phyloP scores from a whole-genome alignment of 495 filamentous ascomycete genomes.

The Penicillium dipodomyicola region DNA sequence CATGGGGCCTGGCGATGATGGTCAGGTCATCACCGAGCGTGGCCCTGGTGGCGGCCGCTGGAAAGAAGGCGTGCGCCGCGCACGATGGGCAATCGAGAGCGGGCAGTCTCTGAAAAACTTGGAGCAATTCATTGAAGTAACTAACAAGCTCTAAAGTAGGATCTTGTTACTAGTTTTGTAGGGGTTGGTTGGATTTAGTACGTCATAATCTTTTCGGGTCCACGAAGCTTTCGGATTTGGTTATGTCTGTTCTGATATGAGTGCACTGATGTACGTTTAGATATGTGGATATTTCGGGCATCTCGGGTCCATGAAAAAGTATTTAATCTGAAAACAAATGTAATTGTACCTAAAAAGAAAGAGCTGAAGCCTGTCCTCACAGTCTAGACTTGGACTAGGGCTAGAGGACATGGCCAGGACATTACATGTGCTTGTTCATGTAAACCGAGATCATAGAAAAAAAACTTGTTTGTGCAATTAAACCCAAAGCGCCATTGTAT shows the following conservation, averaged over 20 bases:
- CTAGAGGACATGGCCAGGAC: not conserved
- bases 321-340: not conserved
- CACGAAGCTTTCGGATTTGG: slow-evolving; percentile 1
- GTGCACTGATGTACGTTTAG: not conserved
- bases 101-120: slow-evolving; percentile 76
- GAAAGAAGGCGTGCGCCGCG: slow-evolving; percentile 87
- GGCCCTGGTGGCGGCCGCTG: slow-evolving; percentile 83
- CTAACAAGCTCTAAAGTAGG: slow-evolving; percentile 36
- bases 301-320: not conserved
- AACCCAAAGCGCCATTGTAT: slow-evolving; percentile 36
- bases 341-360: not conserved
- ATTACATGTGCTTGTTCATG: not conserved
- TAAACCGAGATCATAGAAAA: slow-evolving; percentile 5
- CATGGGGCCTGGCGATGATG: slow-evolving; percentile 73
- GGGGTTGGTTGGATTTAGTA: not conserved
- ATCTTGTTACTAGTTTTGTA: not conserved
- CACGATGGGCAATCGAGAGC: slow-evolving; percentile 77
- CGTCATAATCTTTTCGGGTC: not conserved
- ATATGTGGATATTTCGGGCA: not conserved
- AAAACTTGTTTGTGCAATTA: slow-evolving; percentile 9
- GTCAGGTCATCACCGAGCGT: slow-evolving; percentile 69
- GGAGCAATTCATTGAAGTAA: slow-evolving; percentile 63
- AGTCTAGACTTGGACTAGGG: not conserved
- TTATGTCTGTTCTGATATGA: not conserved
- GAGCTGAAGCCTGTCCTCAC: not conserved